Conservation (phyloP, 768 basidiomycete species). For the Leucocoprinus birnbaumii region DNA sequence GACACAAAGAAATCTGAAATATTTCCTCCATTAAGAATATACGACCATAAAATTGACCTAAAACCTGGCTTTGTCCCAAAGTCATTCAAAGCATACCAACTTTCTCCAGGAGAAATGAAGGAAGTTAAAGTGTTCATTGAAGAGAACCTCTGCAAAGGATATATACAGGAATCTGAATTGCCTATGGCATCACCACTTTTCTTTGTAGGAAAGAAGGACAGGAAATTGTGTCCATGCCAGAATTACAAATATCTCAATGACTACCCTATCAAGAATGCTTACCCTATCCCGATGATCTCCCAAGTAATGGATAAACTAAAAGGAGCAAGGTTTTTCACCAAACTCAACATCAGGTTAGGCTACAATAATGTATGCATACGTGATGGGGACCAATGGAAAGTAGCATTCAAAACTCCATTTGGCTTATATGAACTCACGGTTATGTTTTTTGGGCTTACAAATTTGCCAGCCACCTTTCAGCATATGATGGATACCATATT, state of each 20-base stretch:
- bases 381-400: slow-evolving; percentile 36
- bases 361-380: slow-evolving; percentile 30
- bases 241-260: slow-evolving; percentile 2
- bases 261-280: not conserved
- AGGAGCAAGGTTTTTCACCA: slow-evolving; percentile 3
- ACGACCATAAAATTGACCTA: slow-evolving; percentile 17
- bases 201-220: slow-evolving; percentile 14
- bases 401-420: slow-evolving; percentile 28
- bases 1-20: slow-evolving; percentile 10
- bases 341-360: slow-evolving; percentile 18
- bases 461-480: not conserved
- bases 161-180: slow-evolving; percentile 10
- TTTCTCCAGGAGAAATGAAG: slow-evolving; percentile 1
- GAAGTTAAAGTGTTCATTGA: not conserved
- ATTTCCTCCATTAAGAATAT: slow-evolving; percentile 7
- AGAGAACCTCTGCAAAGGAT: slow-evolving; percentile 11
- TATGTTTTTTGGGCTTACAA: slow-evolving; percentile 23
- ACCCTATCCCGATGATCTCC: not conserved
- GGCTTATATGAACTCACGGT: slow-evolving; percentile 35
- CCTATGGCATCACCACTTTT: slow-evolving; percentile 8
- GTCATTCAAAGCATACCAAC: slow-evolving; percentile 3
- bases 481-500: too few species aligned
- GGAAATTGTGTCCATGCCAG: slow-evolving; percentile 1
- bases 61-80: slow-evolving; percentile 10
- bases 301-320: slow-evolving; percentile 5